Evolutionary conservation across 768 basidiomycete genomes (phyloP).

Genomic region (Russula vinacea): DNA sequence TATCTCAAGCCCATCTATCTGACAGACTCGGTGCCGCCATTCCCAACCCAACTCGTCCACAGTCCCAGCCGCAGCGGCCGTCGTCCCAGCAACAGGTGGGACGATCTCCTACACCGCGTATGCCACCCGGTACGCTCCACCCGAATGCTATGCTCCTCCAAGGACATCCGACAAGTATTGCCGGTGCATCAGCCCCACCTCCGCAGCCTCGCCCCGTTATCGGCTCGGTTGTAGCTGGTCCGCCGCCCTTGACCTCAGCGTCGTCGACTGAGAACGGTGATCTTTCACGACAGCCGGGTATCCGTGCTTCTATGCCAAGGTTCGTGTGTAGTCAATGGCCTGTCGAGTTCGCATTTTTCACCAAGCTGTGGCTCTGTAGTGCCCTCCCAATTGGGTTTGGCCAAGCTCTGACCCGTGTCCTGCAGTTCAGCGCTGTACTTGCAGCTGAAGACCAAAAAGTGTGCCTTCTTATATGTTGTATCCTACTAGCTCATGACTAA

Average conservation of each 20-base stretch:
- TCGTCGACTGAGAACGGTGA: conserved; percentile 24
- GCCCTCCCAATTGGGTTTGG: conserved; percentile 46
- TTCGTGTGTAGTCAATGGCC: conserved; percentile 8
- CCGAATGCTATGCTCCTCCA: conserved; percentile 31
- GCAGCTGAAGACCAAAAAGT: conserved; percentile 52
- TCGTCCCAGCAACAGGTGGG: conserved; percentile 47
- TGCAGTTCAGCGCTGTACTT: conserved; percentile 68
- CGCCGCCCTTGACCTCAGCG: conserved; percentile 17
- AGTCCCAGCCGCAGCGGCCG: conserved; percentile 29
- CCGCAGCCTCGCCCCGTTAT: conserved; percentile 19
- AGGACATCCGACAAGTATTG: conserved; percentile 29
- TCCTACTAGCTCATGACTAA: background rate
- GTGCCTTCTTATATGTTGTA: conserved; percentile 30
- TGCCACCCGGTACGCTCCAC: conserved; percentile 39
- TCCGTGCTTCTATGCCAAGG: conserved; percentile 17
- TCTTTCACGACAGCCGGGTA: conserved; percentile 18
- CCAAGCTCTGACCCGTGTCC: conserved; percentile 59
- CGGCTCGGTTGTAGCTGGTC: conserved; percentile 3
- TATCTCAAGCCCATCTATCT: conserved; percentile 23
- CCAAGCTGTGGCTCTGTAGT: background rate
- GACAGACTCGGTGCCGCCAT: conserved; percentile 16
- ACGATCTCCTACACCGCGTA: conserved; percentile 48
- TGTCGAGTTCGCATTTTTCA: background rate
- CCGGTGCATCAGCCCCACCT: conserved; percentile 14
- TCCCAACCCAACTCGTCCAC: conserved; percentile 35